Percentiles rank a stretch among this genome's conserved stretches.
phyloP scores from a whole-genome alignment of 306 rosid species.

The Cicer cuneatum region DNA sequence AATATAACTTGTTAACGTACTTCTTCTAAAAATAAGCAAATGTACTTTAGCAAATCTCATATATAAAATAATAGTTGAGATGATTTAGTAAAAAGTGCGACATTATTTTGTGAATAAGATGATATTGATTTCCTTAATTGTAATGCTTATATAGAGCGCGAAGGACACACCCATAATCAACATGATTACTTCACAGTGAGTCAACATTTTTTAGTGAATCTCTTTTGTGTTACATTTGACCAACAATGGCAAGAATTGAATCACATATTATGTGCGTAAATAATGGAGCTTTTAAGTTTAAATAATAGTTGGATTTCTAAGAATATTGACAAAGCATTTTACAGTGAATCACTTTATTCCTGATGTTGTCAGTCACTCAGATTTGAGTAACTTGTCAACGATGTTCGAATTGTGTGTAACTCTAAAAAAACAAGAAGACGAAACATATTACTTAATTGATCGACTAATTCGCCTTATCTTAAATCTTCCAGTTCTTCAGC shows the following conservation, averaged over 20 bases:
- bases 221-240: background rate
- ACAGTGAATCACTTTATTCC: too few relatives aligned
- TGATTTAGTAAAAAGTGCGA: background rate
- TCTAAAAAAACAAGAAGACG: background rate
- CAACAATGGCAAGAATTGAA: background rate
- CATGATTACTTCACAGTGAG: background rate
- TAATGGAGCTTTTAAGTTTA: too few relatives aligned
- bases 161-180: background rate
- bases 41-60: too few relatives aligned
- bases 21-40: too few relatives aligned
- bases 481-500: background rate
- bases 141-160: background rate
- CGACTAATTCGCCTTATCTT: background rate
- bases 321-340: too few relatives aligned
- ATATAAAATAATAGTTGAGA: too few relatives aligned
- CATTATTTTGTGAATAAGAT: background rate
- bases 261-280: too few relatives aligned
- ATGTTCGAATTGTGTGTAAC: too few relatives aligned
- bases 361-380: background rate
- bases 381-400: background rate
- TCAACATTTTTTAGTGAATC: background rate
- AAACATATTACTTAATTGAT: background rate
- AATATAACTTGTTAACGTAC: too few relatives aligned
- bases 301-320: too few relatives aligned
- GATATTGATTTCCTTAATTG: background rate